A percentile compares a stretch with the other conserved stretches of the same genome.
These are phyloP conservation scores for Bodo saltans DNA, from an alignment of 78 protist species.

Conservation along the genomic window DNA sequence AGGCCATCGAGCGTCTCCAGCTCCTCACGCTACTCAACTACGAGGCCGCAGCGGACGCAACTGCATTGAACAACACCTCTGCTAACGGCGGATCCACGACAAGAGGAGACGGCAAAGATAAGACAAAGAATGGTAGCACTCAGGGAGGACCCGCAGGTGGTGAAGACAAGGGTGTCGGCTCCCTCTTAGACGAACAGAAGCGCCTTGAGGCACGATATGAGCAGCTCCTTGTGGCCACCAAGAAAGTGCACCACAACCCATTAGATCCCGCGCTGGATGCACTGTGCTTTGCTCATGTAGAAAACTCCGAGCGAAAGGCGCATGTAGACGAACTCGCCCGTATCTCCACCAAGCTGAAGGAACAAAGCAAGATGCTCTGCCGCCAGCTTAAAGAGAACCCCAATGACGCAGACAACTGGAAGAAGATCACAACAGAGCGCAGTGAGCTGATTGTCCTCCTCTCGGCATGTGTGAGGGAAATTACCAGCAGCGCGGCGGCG, in stretches of 20 bases:
- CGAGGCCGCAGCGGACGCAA: background rate
- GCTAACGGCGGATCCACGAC: too few relatives aligned
- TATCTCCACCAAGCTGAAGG: constrained; percentile 2
- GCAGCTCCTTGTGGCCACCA: background rate
- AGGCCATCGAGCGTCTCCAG: constrained; percentile 17
- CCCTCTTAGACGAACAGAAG: constrained; percentile 6
- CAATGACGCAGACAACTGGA: constrained; percentile 28
- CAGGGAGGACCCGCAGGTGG: background rate
- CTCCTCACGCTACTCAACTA: constrained; percentile 24
- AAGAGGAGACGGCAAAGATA: too few relatives aligned
- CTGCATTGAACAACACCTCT: background rate
- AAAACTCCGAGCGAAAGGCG: background rate
- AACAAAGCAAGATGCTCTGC: background rate
- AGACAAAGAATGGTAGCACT: background rate
- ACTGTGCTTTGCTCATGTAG: background rate
- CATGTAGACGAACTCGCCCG: background rate
- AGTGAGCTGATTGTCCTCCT: constrained; percentile 18
- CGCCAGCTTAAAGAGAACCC: constrained; percentile 23
- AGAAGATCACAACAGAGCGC: constrained; percentile 6
- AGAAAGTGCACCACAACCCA: background rate
- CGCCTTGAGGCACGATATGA: constrained; percentile 21
- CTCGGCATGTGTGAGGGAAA: background rate
- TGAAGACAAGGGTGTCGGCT: background rate
- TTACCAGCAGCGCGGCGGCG: background rate
- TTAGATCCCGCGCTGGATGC: constrained; percentile 19